phyloP scores from a whole-genome alignment of 345 rosid species.

The Salix suchowensis region DNA sequence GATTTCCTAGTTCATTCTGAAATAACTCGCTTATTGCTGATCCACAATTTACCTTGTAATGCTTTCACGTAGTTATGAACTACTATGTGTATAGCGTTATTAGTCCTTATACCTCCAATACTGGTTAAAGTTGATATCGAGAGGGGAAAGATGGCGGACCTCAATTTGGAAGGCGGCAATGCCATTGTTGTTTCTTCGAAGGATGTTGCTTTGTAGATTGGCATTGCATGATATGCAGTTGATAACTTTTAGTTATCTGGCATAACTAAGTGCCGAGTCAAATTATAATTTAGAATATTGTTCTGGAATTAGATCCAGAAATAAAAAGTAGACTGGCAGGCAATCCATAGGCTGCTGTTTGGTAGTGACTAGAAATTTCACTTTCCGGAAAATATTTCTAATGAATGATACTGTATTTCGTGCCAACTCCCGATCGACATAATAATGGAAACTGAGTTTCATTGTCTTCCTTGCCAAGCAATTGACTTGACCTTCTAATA shows the following conservation, averaged over 20 bases:
- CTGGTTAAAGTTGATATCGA: neutral
- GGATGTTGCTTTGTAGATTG: neutral
- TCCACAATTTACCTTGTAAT: neutral
- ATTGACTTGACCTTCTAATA: neutral
- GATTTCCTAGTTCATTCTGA: neutral
- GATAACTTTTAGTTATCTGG: neutral
- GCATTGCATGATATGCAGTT: neutral
- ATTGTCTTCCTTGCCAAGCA: neutral
- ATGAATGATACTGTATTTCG: neutral
- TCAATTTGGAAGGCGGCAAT: neutral
- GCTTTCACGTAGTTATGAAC: neutral
- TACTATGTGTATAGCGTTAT: neutral
- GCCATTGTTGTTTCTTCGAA: neutral
- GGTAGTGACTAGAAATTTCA: neutral
- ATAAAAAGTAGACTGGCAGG: neutral
- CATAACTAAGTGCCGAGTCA: neutral
- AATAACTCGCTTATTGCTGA: neutral
- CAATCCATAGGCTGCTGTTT: neutral
- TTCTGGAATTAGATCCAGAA: neutral
- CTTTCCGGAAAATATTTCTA: neutral
- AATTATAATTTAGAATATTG: neutral
- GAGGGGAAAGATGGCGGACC: neutral
- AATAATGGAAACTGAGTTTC: neutral
- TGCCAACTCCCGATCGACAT: neutral
- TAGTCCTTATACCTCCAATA: neutral